Percentiles rank a stretch among this genome's conserved stretches.
These are phyloP conservation scores for Russula brevipes DNA, from an alignment of 768 basidiomycete genomes.

Conservation along the genomic window DNA sequence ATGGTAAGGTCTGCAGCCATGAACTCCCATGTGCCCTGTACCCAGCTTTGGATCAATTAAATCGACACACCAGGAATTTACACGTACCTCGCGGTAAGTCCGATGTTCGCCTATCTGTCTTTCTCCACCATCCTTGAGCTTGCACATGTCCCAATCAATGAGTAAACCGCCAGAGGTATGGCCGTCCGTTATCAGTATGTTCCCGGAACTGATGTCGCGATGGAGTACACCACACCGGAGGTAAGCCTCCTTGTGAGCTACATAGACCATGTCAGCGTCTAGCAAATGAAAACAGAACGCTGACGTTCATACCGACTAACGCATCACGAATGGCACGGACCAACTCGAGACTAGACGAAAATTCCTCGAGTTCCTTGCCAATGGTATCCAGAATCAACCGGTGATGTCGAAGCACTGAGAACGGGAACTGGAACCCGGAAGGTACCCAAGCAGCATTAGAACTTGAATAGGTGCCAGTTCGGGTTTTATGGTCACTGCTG, in stretches of 20 bases:
- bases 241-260: conserved; percentile 6
- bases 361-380: neutral
- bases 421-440: neutral
- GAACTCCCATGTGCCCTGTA: neutral
- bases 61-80: no score
- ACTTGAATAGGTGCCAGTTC: neutral
- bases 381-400: neutral
- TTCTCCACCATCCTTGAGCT: neutral
- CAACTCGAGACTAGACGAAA: neutral
- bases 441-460: neutral
- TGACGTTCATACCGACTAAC: neutral
- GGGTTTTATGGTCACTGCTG: neutral
- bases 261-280: neutral
- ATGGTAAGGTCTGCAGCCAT: neutral
- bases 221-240: neutral
- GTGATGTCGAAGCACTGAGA: neutral
- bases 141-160: neutral
- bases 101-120: neutral
- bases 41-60: no score
- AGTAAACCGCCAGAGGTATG: no score
- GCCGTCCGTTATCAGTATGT: neutral
- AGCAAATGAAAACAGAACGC: neutral
- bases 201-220: conserved; percentile 1
- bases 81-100: neutral
- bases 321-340: neutral